Conservation (phyloP, 352 stramenopile species). For the Blastocystis sp. region DNA sequence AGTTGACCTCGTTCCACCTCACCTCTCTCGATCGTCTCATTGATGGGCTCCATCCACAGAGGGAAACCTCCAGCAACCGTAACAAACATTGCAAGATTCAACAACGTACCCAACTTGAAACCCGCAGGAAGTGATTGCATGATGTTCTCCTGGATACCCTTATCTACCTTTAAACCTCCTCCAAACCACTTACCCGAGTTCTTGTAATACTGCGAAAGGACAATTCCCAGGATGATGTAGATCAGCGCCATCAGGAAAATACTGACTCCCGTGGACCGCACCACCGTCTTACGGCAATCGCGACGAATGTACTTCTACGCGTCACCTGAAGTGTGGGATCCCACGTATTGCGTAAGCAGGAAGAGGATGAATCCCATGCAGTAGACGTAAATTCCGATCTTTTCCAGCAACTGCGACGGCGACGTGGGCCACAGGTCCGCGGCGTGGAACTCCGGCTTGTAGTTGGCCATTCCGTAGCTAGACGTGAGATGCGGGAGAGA, state of each 20-base stretch:
- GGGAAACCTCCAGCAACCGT: constrained; percentile 34
- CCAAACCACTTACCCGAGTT: not conserved
- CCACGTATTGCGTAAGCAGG: constrained; percentile 42
- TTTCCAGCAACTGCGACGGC: not conserved
- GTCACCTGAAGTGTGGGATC: not conserved
- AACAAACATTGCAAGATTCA: constrained; percentile 22
- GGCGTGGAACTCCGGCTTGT: not conserved
- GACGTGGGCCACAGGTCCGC: constrained; percentile 35
- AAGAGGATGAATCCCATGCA: constrained; percentile 55
- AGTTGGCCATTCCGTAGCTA: constrained; percentile 18
- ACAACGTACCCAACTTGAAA: not conserved
- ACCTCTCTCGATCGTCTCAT: constrained; percentile 34
- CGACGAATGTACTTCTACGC: constrained; percentile 42
- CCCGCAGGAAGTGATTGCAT: not conserved
- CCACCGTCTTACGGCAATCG: constrained; percentile 1
- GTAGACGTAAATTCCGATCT: constrained; percentile 30
- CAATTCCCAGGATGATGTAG: constrained; percentile 23
- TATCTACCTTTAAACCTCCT: not conserved
- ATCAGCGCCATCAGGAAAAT: constrained; percentile 26
- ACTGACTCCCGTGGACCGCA: not conserved
- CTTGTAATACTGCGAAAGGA: constrained; percentile 49
- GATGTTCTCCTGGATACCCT: constrained; percentile 19
- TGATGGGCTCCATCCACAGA: constrained; percentile 46
- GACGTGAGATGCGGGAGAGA: not conserved
- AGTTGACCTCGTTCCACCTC: constrained; percentile 17